Evolutionary conservation across 495 filamentous ascomycete genomes (phyloP).

Genomic region (Evernia prunastri): DNA sequence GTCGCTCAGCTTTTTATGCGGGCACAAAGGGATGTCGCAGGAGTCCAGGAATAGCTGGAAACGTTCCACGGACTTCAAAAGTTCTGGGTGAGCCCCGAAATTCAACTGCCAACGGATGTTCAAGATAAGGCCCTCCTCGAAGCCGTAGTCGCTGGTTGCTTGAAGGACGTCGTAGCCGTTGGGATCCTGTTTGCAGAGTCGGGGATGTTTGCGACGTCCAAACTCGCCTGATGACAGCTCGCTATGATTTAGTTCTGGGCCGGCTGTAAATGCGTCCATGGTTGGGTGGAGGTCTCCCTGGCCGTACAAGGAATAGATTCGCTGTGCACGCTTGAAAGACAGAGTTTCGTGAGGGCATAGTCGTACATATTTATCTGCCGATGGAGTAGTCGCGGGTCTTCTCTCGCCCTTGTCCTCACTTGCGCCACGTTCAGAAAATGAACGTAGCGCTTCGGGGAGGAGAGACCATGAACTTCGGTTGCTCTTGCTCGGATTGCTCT

Average conservation of each 20-base stretch:
- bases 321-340: constrained; percentile 1
- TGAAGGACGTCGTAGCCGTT: constrained; percentile 7
- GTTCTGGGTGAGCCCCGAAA: not conserved
- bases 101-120: constrained; percentile 3
- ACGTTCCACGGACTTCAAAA: not conserved
- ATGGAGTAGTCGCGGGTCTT: not conserved
- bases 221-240: not conserved
- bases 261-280: not conserved
- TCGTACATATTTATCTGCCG: not conserved
- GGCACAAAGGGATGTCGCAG: not conserved
- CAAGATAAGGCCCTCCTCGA: constrained; percentile 1
- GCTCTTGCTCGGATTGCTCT: too few relatives aligned
- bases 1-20: constrained; percentile 3
- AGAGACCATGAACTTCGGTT: constrained; percentile 2
- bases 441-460: not conserved
- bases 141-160: constrained; percentile 2
- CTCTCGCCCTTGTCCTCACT: not conserved
- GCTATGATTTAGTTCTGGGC: not conserved
- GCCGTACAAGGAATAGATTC: not conserved
- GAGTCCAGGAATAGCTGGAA: constrained; percentile 3
- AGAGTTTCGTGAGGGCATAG: constrained; percentile 3
- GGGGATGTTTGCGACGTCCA: constrained; percentile 1
- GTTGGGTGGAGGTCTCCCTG: constrained; percentile 2
- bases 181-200: constrained; percentile 1
- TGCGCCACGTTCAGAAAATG: not conserved